phyloP scores from a whole-genome alignment of 2,329 filamentous ascomycete genomes.

The Lachnellula arida region DNA sequence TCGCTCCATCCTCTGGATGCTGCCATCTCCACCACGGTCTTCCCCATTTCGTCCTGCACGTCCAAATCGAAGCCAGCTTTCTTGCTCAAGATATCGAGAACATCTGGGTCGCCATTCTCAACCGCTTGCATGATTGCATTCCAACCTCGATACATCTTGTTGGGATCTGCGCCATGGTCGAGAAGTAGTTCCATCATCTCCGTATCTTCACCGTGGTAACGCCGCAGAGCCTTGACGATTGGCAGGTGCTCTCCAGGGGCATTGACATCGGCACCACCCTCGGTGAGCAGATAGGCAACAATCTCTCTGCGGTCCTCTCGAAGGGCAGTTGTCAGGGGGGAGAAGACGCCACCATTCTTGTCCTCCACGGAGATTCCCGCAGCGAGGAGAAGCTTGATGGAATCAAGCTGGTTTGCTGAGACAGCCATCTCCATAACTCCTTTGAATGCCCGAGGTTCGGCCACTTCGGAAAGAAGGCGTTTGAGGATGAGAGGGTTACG shows the following conservation, averaged over 20 bases:
- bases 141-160: constrained; percentile 63
- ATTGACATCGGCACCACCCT: constrained; percentile 60
- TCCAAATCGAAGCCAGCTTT: constrained; percentile 48
- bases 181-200: constrained; percentile 60
- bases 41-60: constrained; percentile 49
- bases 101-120: constrained; percentile 54
- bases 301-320: constrained; percentile 59
- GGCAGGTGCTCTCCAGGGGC: constrained; percentile 66
- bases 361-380: constrained; percentile 58
- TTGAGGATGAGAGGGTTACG: constrained; percentile 55
- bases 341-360: constrained; percentile 69
- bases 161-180: constrained; percentile 60
- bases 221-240: constrained; percentile 63
- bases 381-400: constrained; percentile 49
- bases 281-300: constrained; percentile 55
- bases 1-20: constrained; percentile 55
- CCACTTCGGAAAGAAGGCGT: constrained; percentile 51
- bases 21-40: constrained; percentile 54
- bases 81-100: constrained; percentile 49
- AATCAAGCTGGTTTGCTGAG: constrained; percentile 60
- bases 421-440: constrained; percentile 66
- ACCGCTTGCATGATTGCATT: constrained; percentile 61
- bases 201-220: constrained; percentile 50
- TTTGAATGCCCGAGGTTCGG: constrained; percentile 57
- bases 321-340: constrained; percentile 61